Evolutionary conservation across 2,329 filamentous ascomycete species (phyloP).

Genomic region (Diplodia scrobiculata): DNA sequence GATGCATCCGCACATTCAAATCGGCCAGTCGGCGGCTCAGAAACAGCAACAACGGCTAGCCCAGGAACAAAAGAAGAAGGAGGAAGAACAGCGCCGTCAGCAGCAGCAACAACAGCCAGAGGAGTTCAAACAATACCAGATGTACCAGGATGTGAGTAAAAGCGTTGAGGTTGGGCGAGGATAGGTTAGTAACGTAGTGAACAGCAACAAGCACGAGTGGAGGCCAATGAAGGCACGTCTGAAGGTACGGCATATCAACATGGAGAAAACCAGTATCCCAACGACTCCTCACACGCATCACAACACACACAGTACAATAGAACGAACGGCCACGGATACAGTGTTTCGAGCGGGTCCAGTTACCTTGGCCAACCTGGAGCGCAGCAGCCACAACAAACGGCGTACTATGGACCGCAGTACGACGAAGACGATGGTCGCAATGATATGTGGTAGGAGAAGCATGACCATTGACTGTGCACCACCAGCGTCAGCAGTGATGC

Average conservation of each 20-base stretch:
- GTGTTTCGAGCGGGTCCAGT: conserved; percentile 42
- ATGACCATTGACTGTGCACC: not conserved
- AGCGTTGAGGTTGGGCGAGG: not conserved
- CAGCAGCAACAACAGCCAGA: conserved; percentile 46
- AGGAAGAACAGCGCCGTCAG: conserved; percentile 38
- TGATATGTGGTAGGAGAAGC: conserved; percentile 43
- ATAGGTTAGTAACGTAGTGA: not conserved
- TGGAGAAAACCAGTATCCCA: conserved; percentile 18
- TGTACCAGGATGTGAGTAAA: conserved; percentile 41
- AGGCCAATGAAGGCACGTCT: conserved; percentile 32
- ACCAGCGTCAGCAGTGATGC: not conserved
- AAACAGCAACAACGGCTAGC: conserved; percentile 65
- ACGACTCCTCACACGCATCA: conserved; percentile 28
- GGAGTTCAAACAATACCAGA: conserved; percentile 46
- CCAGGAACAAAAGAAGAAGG: conserved; percentile 46
- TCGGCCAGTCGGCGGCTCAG: conserved; percentile 76
- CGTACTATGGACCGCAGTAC: conserved; percentile 35
- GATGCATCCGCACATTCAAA: conserved; percentile 94
- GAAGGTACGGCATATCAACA: conserved; percentile 36
- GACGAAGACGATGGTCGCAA: conserved; percentile 38
- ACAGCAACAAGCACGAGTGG: conserved; percentile 34
- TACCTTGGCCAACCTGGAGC: conserved; percentile 39
- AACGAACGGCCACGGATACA: conserved; percentile 40
- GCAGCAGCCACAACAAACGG: conserved; percentile 31
- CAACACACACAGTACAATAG: conserved; percentile 36